Evolutionary conservation across 2,329 filamentous ascomycete species (phyloP).

Genomic region (Ceratocystiopsis sp.): DNA sequence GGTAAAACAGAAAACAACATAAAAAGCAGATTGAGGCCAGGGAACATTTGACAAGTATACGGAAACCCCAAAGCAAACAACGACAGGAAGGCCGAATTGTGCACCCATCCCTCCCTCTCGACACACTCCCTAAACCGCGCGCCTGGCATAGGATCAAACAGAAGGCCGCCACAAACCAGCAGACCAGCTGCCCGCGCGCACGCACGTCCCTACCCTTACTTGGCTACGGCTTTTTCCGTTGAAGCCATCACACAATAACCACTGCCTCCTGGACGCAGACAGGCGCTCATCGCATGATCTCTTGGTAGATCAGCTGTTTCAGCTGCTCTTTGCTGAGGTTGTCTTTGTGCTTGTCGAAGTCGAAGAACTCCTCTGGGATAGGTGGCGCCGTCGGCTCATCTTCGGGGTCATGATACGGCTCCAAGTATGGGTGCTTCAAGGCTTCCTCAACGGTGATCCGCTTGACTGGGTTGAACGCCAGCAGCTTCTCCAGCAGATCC

Average conservation of each 20-base stretch:
- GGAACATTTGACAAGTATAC: no score
- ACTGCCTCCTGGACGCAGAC: not conserved
- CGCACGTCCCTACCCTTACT: no score
- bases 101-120: no score
- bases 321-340: constrained; percentile 95
- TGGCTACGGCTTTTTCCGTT: no score
- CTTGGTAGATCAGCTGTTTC: constrained; percentile 93
- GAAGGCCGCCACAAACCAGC: no score
- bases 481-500: constrained; percentile 83
- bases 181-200: no score
- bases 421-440: constrained; percentile 90
- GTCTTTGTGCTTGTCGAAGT: constrained; percentile 99
- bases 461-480: constrained; percentile 97
- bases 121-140: no score
- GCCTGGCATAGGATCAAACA: no score
- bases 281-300: constrained; percentile 54
- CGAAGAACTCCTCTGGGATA: constrained; percentile 97
- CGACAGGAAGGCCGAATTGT: no score
- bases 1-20: no score
- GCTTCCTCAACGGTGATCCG: constrained; percentile 96
- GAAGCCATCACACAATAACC: not conserved
- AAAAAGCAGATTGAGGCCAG: no score
- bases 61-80: no score
- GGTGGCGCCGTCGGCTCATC: constrained; percentile 94
- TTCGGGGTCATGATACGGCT: constrained; percentile 97